These are phyloP conservation scores for Salix dunnii DNA, from an alignment of 345 rosid genomes.

Conservation along the genomic window DNA sequence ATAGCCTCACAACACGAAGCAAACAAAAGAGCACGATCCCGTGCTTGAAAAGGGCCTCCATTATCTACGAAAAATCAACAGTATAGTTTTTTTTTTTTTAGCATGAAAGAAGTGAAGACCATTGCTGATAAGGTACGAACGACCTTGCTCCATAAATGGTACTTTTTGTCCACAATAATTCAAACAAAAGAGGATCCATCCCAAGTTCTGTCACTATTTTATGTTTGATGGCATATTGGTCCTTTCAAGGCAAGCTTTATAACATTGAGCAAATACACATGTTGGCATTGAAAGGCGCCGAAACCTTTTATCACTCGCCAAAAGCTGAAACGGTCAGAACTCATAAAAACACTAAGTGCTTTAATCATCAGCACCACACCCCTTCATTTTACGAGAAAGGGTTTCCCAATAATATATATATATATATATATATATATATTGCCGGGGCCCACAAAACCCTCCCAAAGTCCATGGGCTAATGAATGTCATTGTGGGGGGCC, in stretches of 20 bases:
- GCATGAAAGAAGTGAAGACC: not conserved
- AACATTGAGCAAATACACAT: not conserved
- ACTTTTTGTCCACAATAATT: not conserved
- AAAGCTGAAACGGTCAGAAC: constrained; percentile 15
- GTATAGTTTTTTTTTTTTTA: not conserved
- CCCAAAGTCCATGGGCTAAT: constrained; percentile 18
- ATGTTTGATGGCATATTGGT: constrained; percentile 1
- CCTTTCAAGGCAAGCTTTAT: not conserved
- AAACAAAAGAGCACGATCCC: not conserved
- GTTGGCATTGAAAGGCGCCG: constrained; percentile 15
- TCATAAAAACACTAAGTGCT: constrained; percentile 4
- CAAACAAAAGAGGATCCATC: not conserved
- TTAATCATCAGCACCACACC: constrained; percentile 20
- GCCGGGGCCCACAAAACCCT: constrained; percentile 9
- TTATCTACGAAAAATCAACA: no score
- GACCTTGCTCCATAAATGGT: not conserved
- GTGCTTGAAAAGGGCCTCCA: not conserved
- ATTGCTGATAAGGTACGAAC: not conserved
- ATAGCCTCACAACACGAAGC: no score
- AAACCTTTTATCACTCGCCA: constrained; percentile 21
- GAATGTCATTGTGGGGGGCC: constrained; percentile 16
- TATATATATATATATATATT: no score
- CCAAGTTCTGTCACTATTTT: not conserved
- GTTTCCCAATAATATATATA: no score
- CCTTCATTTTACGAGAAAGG: constrained; percentile 29